These are phyloP conservation scores for Cladophialophora exuberans DNA, from an alignment of 2,329 filamentous ascomycete species.

Conservation along the genomic window DNA sequence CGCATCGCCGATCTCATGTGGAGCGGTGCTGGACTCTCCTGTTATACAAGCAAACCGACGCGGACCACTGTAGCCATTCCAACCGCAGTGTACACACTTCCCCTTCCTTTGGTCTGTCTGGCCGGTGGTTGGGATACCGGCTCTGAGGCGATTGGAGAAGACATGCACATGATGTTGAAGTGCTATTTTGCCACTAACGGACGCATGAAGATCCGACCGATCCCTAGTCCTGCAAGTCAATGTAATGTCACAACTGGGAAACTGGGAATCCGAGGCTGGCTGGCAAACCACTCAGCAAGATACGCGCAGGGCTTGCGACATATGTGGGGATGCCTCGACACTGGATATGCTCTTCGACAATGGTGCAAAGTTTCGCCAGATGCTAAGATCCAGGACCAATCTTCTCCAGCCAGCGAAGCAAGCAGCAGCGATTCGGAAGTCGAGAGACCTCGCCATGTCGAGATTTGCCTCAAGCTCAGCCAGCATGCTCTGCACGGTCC, in stretches of 20 bases:
- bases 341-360: conserved; percentile 64
- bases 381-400: neutral
- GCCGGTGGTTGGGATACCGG: conserved; percentile 75
- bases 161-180: conserved; percentile 78
- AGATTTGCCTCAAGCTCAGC: conserved; percentile 54
- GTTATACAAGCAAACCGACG: conserved; percentile 58
- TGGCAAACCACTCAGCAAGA: conserved; percentile 64
- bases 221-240: conserved; percentile 72
- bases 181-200: conserved; percentile 76
- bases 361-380: conserved; percentile 17
- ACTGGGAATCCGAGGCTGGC: conserved; percentile 57
- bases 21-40: conserved; percentile 71
- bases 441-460: conserved; percentile 14
- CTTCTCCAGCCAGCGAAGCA: neutral
- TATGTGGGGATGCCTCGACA: conserved; percentile 76
- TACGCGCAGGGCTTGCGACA: conserved; percentile 74
- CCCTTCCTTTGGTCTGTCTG: conserved; percentile 67
- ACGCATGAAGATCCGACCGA: conserved; percentile 65
- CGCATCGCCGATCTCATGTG: conserved; percentile 73
- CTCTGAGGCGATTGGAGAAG: conserved; percentile 73
- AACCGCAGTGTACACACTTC: conserved; percentile 73
- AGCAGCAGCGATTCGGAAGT: neutral
- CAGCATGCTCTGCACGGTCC: conserved; percentile 56
- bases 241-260: conserved; percentile 69
- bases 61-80: conserved; percentile 69